Evolutionary conservation across 352 stramenopile species (phyloP).

Genomic region (Nothophytophthora sp.): DNA sequence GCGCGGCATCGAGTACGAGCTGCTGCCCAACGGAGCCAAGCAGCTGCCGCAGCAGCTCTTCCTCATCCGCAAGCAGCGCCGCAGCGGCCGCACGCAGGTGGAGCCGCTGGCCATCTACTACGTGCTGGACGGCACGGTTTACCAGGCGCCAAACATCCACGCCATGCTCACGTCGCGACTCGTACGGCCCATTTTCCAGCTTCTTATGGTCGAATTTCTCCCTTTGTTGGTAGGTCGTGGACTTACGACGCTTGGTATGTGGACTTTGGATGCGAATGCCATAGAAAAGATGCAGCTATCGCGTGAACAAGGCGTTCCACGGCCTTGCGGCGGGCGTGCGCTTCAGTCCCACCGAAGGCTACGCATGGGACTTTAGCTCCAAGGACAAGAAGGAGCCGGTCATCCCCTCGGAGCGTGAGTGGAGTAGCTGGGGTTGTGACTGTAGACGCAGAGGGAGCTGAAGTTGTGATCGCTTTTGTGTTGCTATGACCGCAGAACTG

Average conservation of each 20-base stretch:
- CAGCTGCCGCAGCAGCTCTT: conserved; percentile 88
- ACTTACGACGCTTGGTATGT: conserved; percentile 7
- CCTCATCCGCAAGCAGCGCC: conserved; percentile 87
- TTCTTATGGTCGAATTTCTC: background rate
- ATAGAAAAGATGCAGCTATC: conserved; percentile 88
- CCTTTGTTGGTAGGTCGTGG: background rate
- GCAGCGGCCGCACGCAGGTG: conserved; percentile 72
- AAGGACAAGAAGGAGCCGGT: conserved; percentile 82
- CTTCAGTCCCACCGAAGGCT: conserved; percentile 85
- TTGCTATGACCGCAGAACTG: conserved; percentile 45
- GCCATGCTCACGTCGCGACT: conserved; percentile 86
- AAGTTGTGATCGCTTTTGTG: background rate
- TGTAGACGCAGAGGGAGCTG: background rate
- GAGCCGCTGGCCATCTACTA: conserved; percentile 88
- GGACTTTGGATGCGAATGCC: conserved; percentile 1
- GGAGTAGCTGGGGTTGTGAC: background rate
- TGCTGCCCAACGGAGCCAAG: conserved; percentile 82
- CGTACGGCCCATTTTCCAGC: too few relatives aligned
- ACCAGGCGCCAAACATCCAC: conserved; percentile 89
- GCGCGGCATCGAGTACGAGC: conserved; percentile 87
- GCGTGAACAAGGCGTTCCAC: conserved; percentile 85
- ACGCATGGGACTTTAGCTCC: conserved; percentile 89
- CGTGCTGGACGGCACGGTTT: conserved; percentile 85
- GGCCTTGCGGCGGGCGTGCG: conserved; percentile 70
- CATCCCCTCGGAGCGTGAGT: conserved; percentile 84